phyloP scores from a whole-genome alignment of 2,329 filamentous ascomycete genomes.

The Fusarium redolens region DNA sequence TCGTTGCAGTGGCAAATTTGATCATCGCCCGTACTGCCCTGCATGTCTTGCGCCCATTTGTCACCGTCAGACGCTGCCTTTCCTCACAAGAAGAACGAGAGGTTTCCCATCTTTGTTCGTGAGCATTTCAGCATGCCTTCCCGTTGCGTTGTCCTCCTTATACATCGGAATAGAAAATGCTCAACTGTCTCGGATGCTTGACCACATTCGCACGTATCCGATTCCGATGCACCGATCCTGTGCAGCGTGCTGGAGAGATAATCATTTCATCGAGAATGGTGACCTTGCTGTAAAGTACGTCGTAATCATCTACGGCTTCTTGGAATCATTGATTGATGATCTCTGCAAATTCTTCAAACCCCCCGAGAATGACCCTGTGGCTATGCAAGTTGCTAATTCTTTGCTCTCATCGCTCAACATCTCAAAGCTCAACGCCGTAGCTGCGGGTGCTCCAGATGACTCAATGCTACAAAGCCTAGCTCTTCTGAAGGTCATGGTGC shows the following conservation, averaged over 20 bases:
- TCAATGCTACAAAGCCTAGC: neutral
- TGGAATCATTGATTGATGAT: neutral
- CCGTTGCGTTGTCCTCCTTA: neutral
- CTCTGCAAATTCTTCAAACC: neutral
- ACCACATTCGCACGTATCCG: neutral
- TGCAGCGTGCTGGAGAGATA: neutral
- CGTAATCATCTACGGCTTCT: neutral
- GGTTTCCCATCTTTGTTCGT: neutral
- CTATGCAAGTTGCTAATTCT: neutral
- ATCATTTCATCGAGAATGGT: neutral
- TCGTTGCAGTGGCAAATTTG: neutral
- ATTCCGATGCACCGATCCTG: neutral
- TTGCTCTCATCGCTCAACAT: neutral
- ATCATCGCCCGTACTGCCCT: neutral
- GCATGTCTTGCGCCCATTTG: neutral
- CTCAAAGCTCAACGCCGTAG: accelerated
- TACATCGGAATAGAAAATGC: neutral
- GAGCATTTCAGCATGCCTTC: neutral
- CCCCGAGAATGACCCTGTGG: neutral
- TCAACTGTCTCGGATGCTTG: neutral
- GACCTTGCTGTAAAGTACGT: neutral
- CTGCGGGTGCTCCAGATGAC: neutral
- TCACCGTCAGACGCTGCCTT: neutral
- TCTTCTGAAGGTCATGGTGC: neutral
- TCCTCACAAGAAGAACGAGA: neutral